A percentile compares a stretch with the other conserved stretches of the same genome.
Evolutionary conservation across 768 basidiomycete genomes (phyloP).

Genomic region (Termitomyces sp.): DNA sequence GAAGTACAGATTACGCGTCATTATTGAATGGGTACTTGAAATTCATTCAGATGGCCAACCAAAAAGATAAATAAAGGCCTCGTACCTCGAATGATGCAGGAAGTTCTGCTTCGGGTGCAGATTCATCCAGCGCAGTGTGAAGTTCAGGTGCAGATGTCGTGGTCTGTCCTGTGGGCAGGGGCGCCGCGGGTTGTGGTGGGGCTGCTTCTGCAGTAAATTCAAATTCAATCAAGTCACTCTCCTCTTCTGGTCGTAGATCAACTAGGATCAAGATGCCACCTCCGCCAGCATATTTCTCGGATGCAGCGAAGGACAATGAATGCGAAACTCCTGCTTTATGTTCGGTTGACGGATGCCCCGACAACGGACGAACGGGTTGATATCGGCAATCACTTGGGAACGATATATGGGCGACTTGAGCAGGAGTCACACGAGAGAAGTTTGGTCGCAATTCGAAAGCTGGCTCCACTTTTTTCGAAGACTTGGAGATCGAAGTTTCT

Average conservation of each 20-base stretch:
- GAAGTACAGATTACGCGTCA: slow-evolving; percentile 27
- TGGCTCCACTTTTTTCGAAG: slow-evolving; percentile 68
- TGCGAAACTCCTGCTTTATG: slow-evolving; percentile 25
- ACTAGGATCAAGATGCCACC: slow-evolving; percentile 84
- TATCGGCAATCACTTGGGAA: slow-evolving; percentile 80
- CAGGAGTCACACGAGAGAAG: slow-evolving; percentile 88
- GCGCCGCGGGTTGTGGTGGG: slow-evolving; percentile 19
- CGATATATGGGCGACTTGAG: slow-evolving; percentile 77
- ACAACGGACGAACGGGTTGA: slow-evolving; percentile 82
- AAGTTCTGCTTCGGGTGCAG: slow-evolving; percentile 63
- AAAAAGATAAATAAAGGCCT: slow-evolving; percentile 5
- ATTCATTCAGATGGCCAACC: slow-evolving; percentile 7
- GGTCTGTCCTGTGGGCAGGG: slow-evolving; percentile 24
- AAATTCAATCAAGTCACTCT: slow-evolving; percentile 68
- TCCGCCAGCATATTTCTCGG: slow-evolving; percentile 69
- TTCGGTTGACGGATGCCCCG: slow-evolving; percentile 35
- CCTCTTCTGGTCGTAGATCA: slow-evolving; percentile 66
- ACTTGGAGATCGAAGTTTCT: slow-evolving; percentile 33
- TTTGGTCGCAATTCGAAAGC: slow-evolving; percentile 73
- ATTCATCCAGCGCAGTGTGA: slow-evolving; percentile 68
- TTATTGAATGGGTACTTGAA: slow-evolving; percentile 71
- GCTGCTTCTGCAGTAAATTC: slow-evolving; percentile 29
- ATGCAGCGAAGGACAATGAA: slow-evolving; percentile 23
- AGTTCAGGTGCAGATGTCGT: slow-evolving; percentile 31
- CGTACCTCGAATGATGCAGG: slow-evolving; percentile 84